Conservation (phyloP, 352 stramenopile genomes). For the Phytophthora palmivora region DNA sequence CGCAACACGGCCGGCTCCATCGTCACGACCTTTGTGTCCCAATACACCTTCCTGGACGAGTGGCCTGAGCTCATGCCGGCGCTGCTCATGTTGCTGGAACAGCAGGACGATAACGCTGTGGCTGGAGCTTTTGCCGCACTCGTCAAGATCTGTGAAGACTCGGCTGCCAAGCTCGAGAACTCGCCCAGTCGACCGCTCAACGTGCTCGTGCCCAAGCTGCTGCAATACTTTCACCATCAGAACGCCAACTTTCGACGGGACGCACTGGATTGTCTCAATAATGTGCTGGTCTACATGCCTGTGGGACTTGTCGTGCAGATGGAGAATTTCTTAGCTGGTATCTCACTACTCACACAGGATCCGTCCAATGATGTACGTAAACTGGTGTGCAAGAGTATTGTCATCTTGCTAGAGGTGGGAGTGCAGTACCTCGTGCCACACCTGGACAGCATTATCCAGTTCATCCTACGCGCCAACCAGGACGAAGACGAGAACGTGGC, state of each 20-base stretch:
- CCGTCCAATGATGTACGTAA: constrained; percentile 81
- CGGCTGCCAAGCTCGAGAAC: constrained; percentile 89
- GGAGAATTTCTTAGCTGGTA: constrained; percentile 89
- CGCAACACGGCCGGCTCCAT: constrained; percentile 80
- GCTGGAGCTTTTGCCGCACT: constrained; percentile 88
- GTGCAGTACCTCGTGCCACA: constrained; percentile 91
- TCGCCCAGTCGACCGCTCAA: constrained; percentile 88
- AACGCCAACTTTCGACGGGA: constrained; percentile 79
- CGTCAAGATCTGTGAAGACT: constrained; percentile 92
- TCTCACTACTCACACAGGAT: constrained; percentile 89
- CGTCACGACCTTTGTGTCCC: constrained; percentile 87
- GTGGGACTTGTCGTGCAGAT: constrained; percentile 91
- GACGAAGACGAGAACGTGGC: constrained; percentile 88
- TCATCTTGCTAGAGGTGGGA: constrained; percentile 89
- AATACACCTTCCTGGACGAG: constrained; percentile 89
- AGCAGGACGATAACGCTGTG: constrained; percentile 70
- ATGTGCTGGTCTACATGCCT: constrained; percentile 90
- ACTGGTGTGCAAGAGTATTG: constrained; percentile 92
- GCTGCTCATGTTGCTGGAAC: constrained; percentile 64
- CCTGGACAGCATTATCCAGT: constrained; percentile 92
- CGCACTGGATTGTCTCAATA: constrained; percentile 91
- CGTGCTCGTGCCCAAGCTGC: constrained; percentile 86
- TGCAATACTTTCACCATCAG: constrained; percentile 91
- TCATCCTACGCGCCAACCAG: constrained; percentile 90
- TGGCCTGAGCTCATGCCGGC: constrained; percentile 89